Base-by-base conservation (phyloP, 306 rosid genomes). In the Dicorynia guianensis region DNA sequence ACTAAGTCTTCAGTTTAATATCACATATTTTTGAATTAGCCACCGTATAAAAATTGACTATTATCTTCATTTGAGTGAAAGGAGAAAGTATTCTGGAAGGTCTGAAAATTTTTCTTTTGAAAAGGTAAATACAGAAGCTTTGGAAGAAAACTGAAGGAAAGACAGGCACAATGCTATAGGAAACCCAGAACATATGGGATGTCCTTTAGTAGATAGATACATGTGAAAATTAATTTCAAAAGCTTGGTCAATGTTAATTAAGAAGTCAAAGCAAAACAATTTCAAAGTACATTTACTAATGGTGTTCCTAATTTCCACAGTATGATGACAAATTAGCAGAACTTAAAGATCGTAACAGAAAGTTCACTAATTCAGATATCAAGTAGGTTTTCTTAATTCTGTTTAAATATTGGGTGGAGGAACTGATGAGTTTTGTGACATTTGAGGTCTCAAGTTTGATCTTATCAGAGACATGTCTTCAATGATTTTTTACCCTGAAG, bases 321-420 rank as follows among this genome's bases (percentile, higher is more conserved):
- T 48, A 50, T 7, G 57, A 30, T 11, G 36, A 68, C 15, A 34
- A 49, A 35, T 67, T 34, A 35, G 48, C 4, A 35, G 48, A 68
- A 50, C 35, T 34, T 35, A 34, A 34, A 49, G 61, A 49, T 68
- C 7, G 61, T 50, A 68, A 50, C 61, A 68, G 17, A 68, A 68
- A 50, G 30, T 17, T 15, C 9, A 34, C 8, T 4, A 35, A 9
- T 33, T 35, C 61, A 68, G 61, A 68, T 35, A 34, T 68, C 48
- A 68, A 20, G n/a, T 0, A 12, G 30, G 39, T 42, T 14, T 39
- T 56, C 13, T 25, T 33, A 34, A 14, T 35, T 20, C 36, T 17
- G 14, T 44, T 14, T 14, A 8, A 25, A 19, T 8, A 5, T n/a
- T 46, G 13, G 44, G 47, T 9, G 11, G 60, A 18, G 38, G 34